Evolutionary conservation across 2,329 filamentous ascomycete genomes (phyloP).

Genomic region (Seiridium unicorne): DNA sequence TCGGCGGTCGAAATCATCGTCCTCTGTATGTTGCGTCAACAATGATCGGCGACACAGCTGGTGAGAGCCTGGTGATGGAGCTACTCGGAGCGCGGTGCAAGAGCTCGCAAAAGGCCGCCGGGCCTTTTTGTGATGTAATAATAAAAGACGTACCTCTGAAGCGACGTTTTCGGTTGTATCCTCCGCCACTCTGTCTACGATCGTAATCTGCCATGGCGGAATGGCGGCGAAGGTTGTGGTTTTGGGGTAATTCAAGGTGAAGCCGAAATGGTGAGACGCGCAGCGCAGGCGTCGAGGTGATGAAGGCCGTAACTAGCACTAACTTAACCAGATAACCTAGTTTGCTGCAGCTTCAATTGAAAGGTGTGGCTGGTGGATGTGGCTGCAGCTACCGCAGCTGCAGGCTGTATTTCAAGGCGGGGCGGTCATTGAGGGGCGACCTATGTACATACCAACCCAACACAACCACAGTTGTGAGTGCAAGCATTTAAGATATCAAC

Average conservation of each 20-base stretch:
- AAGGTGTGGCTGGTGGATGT: too few relatives aligned
- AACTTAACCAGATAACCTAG: too few relatives aligned
- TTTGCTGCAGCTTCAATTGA: too few relatives aligned
- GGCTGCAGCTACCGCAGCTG: too few relatives aligned
- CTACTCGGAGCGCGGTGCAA: not conserved
- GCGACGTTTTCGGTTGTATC: conserved; percentile 72
- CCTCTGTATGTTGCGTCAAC: conserved; percentile 46
- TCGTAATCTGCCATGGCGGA: conserved; percentile 55
- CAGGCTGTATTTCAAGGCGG: too few relatives aligned
- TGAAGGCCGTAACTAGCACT: too few relatives aligned
- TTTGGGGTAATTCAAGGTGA: not conserved
- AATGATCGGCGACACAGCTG: conserved; percentile 12
- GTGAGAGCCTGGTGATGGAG: not conserved
- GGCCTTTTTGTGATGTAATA: not conserved
- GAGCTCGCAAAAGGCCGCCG: too few relatives aligned
- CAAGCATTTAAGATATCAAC: too few relatives aligned
- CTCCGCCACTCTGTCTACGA: conserved; percentile 45
- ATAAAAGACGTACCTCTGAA: conserved; percentile 63
- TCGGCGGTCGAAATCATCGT: conserved; percentile 71
- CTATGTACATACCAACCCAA: too few relatives aligned
- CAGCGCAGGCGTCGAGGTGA: not conserved
- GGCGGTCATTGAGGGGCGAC: too few relatives aligned
- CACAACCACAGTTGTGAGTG: too few relatives aligned
- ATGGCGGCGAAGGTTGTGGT: not conserved
- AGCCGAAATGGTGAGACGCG: not conserved